phyloP scores from a whole-genome alignment of 129 eudicot species.

The sunflower (Helianthus annuus) region DNA sequence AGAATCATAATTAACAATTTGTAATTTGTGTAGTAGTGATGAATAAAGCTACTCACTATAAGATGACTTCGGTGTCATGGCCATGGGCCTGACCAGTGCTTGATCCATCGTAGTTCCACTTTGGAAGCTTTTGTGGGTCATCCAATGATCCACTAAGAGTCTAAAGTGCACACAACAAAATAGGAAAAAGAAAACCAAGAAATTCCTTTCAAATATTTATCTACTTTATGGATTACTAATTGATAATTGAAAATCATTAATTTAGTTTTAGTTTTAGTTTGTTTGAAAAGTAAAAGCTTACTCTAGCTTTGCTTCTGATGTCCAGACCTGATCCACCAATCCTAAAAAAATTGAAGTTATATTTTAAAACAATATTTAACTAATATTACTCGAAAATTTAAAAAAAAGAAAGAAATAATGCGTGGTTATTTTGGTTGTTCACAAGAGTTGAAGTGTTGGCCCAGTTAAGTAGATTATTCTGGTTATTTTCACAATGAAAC shows the following conservation, averaged over 20 bases:
- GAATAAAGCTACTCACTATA: constrained; percentile 37
- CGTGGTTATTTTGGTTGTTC: not conserved
- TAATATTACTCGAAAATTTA: not conserved
- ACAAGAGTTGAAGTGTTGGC: not conserved
- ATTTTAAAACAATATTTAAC: not conserved
- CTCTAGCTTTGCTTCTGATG: constrained; percentile 89
- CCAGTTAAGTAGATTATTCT: not conserved
- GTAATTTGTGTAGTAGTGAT: not conserved
- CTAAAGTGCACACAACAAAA: constrained; percentile 30
- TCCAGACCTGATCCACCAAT: constrained; percentile 89
- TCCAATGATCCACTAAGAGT: constrained; percentile 58
- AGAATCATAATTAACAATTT: not conserved
- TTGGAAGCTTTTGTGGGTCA: constrained; percentile 78
- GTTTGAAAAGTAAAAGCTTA: constrained; percentile 29
- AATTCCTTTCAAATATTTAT: not conserved
- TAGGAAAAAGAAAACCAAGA: not conserved
- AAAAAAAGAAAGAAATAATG: not conserved
- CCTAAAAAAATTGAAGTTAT: constrained; percentile 37
- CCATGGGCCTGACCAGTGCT: constrained; percentile 94
- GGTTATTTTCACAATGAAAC: not conserved
- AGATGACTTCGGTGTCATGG: constrained; percentile 77
- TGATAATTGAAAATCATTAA: no score
- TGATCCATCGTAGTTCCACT: constrained; percentile 86
- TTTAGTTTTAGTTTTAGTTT: not conserved
- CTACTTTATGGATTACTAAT: no score